phyloP scores from a whole-genome alignment of 2,329 filamentous ascomycete genomes.

The Hypoxylon sp. region DNA sequence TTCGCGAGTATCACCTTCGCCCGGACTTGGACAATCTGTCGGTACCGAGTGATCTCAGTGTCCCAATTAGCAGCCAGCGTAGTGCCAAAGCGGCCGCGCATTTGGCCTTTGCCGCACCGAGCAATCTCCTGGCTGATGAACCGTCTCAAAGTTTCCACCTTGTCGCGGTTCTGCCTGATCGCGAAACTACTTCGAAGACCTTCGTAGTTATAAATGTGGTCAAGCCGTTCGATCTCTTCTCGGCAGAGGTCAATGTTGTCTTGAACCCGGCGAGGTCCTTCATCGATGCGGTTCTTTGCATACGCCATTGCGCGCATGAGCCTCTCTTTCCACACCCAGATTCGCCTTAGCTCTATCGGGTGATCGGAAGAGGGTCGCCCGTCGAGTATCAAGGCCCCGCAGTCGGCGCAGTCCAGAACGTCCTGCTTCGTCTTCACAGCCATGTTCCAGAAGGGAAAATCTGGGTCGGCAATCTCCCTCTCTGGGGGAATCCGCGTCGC shows the following conservation, averaged over 20 bases:
- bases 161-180: conserved; percentile 2
- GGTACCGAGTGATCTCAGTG: conserved; percentile 8
- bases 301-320: neutral
- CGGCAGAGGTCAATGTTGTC: neutral
- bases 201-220: neutral
- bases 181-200: rapidly evolving
- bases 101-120: conserved; percentile 17
- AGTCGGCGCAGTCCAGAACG: neutral
- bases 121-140: conserved; percentile 9
- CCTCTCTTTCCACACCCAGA: conserved; percentile 23
- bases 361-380: conserved; percentile 2
- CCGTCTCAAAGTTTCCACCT: neutral
- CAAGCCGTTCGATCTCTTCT: neutral
- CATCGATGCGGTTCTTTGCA: neutral
- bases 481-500: neutral
- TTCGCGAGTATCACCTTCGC: neutral
- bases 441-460: conserved; percentile 20
- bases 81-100: conserved; percentile 7
- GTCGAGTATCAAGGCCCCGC: conserved; percentile 5
- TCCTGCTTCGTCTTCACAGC: neutral
- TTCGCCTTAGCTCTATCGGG: conserved; percentile 1
- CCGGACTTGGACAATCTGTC: neutral
- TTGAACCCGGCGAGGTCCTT: neutral
- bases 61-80: conserved; percentile 12
- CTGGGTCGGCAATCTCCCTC: conserved; percentile 8